Evolutionary conservation across 306 rosid species (phyloP).

Genomic region (Vicia villosa): DNA sequence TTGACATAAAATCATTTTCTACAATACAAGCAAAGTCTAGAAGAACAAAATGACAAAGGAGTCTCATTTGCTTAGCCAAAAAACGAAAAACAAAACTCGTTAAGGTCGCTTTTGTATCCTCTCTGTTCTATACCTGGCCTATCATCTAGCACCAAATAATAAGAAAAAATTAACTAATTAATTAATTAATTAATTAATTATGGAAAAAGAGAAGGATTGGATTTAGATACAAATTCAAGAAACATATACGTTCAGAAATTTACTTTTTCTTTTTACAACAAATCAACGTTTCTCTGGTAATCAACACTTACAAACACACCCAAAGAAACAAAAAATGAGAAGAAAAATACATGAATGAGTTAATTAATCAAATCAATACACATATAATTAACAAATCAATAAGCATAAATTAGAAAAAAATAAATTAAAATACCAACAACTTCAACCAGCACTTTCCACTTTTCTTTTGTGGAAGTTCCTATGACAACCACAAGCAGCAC

Average conservation of each 20-base stretch:
- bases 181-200: no score
- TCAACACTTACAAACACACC: not conserved
- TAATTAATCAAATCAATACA: not conserved
- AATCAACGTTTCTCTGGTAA: not conserved
- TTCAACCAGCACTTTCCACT: conserved; percentile 58
- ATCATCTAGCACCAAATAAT: not conserved
- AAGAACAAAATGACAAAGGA: not conserved
- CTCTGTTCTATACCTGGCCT: conserved; percentile 9
- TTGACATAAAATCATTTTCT: not conserved
- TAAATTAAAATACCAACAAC: not conserved
- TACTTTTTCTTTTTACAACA: not conserved
- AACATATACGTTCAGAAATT: not conserved
- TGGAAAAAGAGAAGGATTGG: not conserved
- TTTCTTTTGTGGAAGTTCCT: conserved; percentile 76
- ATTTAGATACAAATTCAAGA: not conserved
- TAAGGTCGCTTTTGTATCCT: not conserved
- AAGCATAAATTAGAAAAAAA: not conserved
- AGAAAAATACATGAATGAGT: not conserved
- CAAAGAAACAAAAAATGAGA: not conserved
- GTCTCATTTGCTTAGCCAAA: not conserved
- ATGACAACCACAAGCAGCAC: conserved; percentile 96
- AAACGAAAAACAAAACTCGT: not conserved
- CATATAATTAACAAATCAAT: not conserved
- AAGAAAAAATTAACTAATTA: not conserved
- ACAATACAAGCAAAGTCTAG: not conserved